These are phyloP conservation scores for Puccinellia tenuiflora DNA, from an alignment of 176 grass and related monocot species.

Conservation along the genomic window DNA sequence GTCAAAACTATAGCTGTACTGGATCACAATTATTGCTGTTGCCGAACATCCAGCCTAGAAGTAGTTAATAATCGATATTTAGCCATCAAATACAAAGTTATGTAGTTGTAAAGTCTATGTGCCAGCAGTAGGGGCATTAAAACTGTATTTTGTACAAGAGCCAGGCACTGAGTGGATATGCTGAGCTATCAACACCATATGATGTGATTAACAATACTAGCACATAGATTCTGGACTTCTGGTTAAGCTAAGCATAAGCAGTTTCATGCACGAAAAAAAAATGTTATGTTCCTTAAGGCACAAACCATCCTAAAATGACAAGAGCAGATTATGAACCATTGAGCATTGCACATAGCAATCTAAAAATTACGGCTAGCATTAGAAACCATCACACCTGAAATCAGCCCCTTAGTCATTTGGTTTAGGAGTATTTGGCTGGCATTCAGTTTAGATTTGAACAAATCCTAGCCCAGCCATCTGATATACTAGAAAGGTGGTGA, in stretches of 20 bases:
- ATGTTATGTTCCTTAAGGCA: background rate
- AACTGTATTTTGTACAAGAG: background rate
- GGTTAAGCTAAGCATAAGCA: background rate
- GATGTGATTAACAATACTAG: background rate
- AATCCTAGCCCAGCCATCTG: background rate
- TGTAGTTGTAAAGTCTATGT: slow-evolving; percentile 7
- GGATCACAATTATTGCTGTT: slow-evolving; percentile 38
- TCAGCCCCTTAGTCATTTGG: background rate
- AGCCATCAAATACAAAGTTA: background rate
- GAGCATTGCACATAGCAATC: background rate
- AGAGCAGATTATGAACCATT: background rate
- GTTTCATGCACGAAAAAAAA: background rate
- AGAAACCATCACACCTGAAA: too few species aligned
- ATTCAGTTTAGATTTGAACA: background rate
- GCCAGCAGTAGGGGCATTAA: background rate
- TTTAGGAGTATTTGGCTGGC: background rate
- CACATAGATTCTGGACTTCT: background rate
- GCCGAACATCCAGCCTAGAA: slow-evolving; percentile 23
- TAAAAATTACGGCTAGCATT: too few species aligned
- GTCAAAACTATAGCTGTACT: background rate
- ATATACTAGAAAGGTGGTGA: background rate
- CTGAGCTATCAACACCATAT: background rate
- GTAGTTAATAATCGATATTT: slow-evolving; percentile 18
- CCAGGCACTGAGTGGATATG: background rate
- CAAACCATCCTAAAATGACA: background rate